Base-by-base conservation (phyloP, 768 basidiomycete species). In the Chiua virens region DNA sequence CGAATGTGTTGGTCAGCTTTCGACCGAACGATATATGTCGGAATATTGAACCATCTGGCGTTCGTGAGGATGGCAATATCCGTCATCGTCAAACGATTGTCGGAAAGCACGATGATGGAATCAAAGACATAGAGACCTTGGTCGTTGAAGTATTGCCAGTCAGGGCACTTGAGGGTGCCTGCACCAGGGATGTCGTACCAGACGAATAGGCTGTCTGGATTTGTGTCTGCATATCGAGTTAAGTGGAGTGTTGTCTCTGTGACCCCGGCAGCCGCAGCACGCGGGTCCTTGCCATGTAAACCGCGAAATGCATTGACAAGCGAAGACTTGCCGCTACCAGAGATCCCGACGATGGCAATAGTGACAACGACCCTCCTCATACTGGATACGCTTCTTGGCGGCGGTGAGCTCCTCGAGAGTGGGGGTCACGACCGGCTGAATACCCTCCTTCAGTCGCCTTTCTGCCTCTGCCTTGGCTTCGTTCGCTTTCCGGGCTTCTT, bases 141-240 rank as follows among this genome's bases (percentile, higher is more conserved):
- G 6, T 57, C 42, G 18, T 72, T 71, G 59, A 73, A 73, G 44
- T 73, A 73, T 20, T 67, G 60, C 69, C 69, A 72, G 42, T 66
- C 68, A 8, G 57, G 58, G 20, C 66, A 61, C 18, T 50, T 58
- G 17, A 66, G 10, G 4, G 71, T 73, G 11, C 68, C 69, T 9
- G 72, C 69, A 14, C 71, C 72, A 0, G 71, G 71, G 18, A 72
- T 37, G 28, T 73, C 72, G 11, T 65, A 73, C 71, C 71, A 73
- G 37, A 65, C 62, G 48, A 64, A 58, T 0, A 56, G 64, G 20
- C 48, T 21, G 5, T 56, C 37, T 5, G 53, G 59, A 20, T 58
- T 53, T 2, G 61, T n/a, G 17, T 68, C 64, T 7, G 58, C 37
- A 32, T 68, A 73, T 30, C 70, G 54, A 18, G 57, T 23, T 34